Percentiles rank a stretch among this genome's conserved stretches.
phyloP scores from a whole-genome alignment of 2,329 filamentous ascomycete genomes.

The Alternaria brassicae region DNA sequence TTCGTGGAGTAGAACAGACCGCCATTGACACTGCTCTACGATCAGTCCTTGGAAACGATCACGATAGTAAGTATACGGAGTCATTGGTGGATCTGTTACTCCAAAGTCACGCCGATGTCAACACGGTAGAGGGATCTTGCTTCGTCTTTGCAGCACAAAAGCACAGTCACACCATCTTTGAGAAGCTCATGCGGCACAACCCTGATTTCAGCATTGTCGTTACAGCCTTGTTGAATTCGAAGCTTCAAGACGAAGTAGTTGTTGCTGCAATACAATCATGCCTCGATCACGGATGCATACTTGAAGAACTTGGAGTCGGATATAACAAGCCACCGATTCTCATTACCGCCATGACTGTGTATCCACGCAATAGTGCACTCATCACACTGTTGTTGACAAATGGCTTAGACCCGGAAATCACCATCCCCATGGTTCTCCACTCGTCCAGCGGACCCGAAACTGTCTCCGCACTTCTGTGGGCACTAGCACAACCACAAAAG shows the following conservation, averaged over 20 bases:
- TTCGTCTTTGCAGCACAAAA: conserved; percentile 42
- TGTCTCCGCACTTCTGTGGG: conserved; percentile 67
- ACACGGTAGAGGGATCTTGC: conserved; percentile 38
- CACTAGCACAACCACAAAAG: conserved; percentile 68
- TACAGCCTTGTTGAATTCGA: conserved; percentile 63
- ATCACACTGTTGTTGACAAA: conserved; percentile 30
- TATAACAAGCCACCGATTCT: conserved; percentile 28
- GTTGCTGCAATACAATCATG: conserved; percentile 60
- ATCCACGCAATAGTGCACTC: conserved; percentile 34
- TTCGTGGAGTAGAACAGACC: conserved; percentile 36
- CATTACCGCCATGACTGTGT: conserved; percentile 34
- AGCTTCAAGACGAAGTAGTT: conserved; percentile 56
- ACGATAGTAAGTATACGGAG: conserved; percentile 15
- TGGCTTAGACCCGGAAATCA: conserved; percentile 51
- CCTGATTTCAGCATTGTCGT: conserved; percentile 63
- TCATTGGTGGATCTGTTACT: conserved; percentile 35
- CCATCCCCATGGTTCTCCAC: conserved; percentile 54
- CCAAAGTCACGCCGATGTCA: conserved; percentile 39
- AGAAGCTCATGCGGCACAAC: conserved; percentile 48
- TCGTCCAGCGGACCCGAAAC: conserved; percentile 61
- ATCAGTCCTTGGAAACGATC: conserved; percentile 24
- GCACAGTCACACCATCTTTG: conserved; percentile 27
- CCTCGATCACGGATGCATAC: conserved; percentile 57
- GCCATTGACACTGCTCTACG: conserved; percentile 39
- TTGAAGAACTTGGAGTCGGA: conserved; percentile 29